Evolutionary conservation across 2,329 filamentous ascomycete species (phyloP).

Genomic region (Aspergillus puulaauensis): DNA sequence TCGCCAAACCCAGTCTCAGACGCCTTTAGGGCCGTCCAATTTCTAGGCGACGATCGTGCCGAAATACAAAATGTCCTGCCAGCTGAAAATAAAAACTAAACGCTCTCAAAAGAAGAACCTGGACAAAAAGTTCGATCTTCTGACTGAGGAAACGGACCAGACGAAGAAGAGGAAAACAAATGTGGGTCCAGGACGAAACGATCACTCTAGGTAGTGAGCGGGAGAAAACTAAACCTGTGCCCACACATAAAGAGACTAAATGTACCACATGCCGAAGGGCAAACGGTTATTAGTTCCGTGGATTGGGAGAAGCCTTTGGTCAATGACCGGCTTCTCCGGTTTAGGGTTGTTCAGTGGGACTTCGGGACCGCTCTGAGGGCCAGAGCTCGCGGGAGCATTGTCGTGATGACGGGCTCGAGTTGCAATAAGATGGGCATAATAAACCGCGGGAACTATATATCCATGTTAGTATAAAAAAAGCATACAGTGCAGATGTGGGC

Average conservation of each 20-base stretch:
- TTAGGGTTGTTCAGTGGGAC: constrained; percentile 32
- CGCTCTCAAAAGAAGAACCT: neutral
- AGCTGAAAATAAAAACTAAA: neutral
- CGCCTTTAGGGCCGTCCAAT: neutral
- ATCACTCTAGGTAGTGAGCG: neutral
- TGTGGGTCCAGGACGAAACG: too few species aligned
- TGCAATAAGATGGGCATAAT: constrained; percentile 91
- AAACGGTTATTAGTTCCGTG: constrained; percentile 28
- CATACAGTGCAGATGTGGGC: neutral
- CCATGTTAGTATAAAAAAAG: neutral
- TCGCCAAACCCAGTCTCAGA: neutral
- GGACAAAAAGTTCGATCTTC: neutral
- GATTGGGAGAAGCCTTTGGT: constrained; percentile 37
- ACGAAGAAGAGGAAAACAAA: neutral
- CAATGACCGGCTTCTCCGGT: constrained; percentile 28
- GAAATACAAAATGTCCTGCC: neutral
- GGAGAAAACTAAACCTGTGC: neutral
- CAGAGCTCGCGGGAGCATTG: constrained; percentile 42
- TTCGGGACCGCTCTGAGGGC: constrained; percentile 40
- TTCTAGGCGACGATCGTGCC: neutral
- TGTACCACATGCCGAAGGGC: constrained; percentile 43
- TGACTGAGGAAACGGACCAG: neutral
- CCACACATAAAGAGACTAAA: constrained; percentile 17
- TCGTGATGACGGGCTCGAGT: constrained; percentile 78
- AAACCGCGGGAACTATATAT: constrained; percentile 69